Percentiles rank a stretch among this genome's conserved stretches.
Evolutionary conservation across 2,329 filamentous ascomycete genomes (phyloP).

Genomic region (Fusarium sp.): DNA sequence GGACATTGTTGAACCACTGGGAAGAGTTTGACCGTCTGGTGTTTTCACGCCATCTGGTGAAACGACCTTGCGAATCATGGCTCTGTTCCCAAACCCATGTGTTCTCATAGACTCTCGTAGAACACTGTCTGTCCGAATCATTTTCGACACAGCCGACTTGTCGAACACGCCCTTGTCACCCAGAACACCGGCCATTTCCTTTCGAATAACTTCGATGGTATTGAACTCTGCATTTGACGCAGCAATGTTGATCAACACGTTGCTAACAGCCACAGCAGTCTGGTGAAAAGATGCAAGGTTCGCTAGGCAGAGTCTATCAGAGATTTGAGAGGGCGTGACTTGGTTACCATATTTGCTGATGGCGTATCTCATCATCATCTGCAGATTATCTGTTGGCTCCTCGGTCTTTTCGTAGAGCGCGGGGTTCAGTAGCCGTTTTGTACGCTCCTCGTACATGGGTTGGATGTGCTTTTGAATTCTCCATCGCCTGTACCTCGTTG

Average conservation of each 20-base stretch:
- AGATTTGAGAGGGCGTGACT: conserved; percentile 45
- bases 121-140: conserved; percentile 56
- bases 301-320: conserved; percentile 34
- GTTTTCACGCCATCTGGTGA: conserved; percentile 47
- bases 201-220: conserved; percentile 52
- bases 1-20: conserved; percentile 50
- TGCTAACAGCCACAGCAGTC: conserved; percentile 55
- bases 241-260: conserved; percentile 55
- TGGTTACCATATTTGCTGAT: conserved; percentile 36
- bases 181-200: conserved; percentile 52
- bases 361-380: conserved; percentile 40
- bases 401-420: neutral
- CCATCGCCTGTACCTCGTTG: conserved; percentile 29
- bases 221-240: conserved; percentile 52
- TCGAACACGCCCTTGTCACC: conserved; percentile 50
- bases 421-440: neutral
- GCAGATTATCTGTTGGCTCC: conserved; percentile 25
- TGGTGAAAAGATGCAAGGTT: conserved; percentile 57
- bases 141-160: conserved; percentile 51
- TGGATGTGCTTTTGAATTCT: conserved; percentile 28
- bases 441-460: conserved; percentile 10
- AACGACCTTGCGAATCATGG: conserved; percentile 48
- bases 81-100: conserved; percentile 48
- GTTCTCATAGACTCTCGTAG: conserved; percentile 58
- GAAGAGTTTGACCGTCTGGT: conserved; percentile 49